These are phyloP conservation scores for Xylariaceae sp. DNA, from an alignment of 2,329 filamentous ascomycete species.

Conservation along the genomic window DNA sequence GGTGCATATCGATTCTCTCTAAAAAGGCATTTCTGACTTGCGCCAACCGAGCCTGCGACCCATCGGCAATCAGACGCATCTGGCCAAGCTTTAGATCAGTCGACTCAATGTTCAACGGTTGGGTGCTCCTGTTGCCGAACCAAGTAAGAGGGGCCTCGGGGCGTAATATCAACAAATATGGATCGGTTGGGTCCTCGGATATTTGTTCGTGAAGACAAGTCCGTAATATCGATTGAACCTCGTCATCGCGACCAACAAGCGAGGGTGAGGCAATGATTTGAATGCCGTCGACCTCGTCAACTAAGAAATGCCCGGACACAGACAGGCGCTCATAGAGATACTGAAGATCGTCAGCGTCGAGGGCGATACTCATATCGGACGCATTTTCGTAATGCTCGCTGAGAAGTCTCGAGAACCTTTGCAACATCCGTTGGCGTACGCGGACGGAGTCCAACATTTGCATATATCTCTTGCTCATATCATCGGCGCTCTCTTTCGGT, in stretches of 20 bases:
- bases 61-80: constrained; percentile 81
- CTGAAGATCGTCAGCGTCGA: constrained; percentile 62
- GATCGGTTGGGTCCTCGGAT: constrained; percentile 70
- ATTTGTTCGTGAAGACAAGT: constrained; percentile 55
- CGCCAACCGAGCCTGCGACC: constrained; percentile 72
- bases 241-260: constrained; percentile 68
- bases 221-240: constrained; percentile 81
- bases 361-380: constrained; percentile 86
- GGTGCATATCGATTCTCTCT: constrained; percentile 73
- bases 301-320: constrained; percentile 79
- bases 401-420: constrained; percentile 87
- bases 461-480: constrained; percentile 98
- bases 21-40: constrained; percentile 76
- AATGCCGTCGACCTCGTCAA: constrained; percentile 74
- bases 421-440: constrained; percentile 91
- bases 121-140: constrained; percentile 71
- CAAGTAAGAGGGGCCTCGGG: constrained; percentile 77
- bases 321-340: constrained; percentile 78
- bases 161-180: constrained; percentile 80
- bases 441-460: constrained; percentile 92
- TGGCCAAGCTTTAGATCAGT: constrained; percentile 85
- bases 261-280: constrained; percentile 82
- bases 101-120: constrained; percentile 70
- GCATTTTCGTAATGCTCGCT: constrained; percentile 95
- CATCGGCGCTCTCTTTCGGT: constrained; percentile 74